These are phyloP conservation scores for Brasenia schreberi DNA, from an alignment of 164 flowering plant species.

Conservation along the genomic window DNA sequence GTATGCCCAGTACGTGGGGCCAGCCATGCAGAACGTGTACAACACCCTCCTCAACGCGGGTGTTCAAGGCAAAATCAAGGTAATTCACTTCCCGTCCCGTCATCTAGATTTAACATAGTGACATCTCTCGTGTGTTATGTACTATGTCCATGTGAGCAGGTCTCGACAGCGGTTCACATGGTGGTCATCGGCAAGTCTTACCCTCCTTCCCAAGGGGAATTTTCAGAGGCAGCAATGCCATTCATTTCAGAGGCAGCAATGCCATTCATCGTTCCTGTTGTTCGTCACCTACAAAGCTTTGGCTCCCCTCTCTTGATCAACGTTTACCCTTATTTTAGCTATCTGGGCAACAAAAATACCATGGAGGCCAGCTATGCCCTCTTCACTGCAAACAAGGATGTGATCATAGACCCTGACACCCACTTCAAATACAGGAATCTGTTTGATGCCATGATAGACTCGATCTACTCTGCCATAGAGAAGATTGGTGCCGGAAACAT, in stretches of 20 bases:
- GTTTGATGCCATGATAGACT: slow-evolving; percentile 4
- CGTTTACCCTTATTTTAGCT: slow-evolving; percentile 29
- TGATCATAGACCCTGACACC: neutral
- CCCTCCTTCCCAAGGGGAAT: slow-evolving; percentile 30
- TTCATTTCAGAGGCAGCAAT: slow-evolving; percentile 1
- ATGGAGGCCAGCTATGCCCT: slow-evolving; percentile 15
- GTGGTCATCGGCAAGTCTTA: slow-evolving; percentile 14
- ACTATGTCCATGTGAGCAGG: too few relatives aligned
- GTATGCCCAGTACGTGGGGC: slow-evolving; percentile 5
- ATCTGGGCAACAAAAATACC: neutral
- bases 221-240: slow-evolving; percentile 4
- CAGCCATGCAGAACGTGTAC: slow-evolving; percentile 17
- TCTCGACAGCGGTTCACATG: slow-evolving; percentile 17
- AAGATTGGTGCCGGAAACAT: slow-evolving; percentile 5
- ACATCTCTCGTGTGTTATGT: too few relatives aligned
- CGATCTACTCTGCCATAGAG: slow-evolving; percentile 2
- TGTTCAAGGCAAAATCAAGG: slow-evolving; percentile 6
- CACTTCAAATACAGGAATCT: neutral
- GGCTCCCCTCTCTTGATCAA: slow-evolving; percentile 23
- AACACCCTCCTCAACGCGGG: neutral
- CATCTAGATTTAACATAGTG: too few relatives aligned
- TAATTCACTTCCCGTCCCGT: neutral
- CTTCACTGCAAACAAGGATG: slow-evolving; percentile 4
- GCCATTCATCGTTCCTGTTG: slow-evolving; percentile 5
- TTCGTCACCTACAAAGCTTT: slow-evolving; percentile 7